Evolutionary conservation across 179 eudicot species (phyloP), one percentile per base, ranked within the genome.

Genomic region (Nepenthes alata): DNA sequence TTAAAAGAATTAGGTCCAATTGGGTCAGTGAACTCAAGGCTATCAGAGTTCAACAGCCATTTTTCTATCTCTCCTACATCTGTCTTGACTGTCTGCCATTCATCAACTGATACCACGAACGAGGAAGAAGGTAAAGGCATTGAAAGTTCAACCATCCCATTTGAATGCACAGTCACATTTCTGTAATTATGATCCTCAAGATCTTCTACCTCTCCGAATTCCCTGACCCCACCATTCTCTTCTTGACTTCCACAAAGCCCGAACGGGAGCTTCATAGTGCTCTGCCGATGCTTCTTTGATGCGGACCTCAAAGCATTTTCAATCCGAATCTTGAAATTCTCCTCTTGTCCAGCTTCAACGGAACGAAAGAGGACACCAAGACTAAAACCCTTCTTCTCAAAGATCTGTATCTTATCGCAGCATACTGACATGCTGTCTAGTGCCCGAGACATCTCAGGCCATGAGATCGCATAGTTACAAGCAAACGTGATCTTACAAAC

Each of bases 171-270:
- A 14, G 61, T 58, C 62, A 85, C 86, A 56, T 72, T 79, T 49
- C 84, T 79, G 54, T 72, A 75, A 60, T 56, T 77, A 14, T 75
- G 78, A 11, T 85, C 91, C 45, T 57, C 72, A 35, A 48, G 61
- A 57, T 86, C 87, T 13, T 86, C 91, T 2, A 79, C 73, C 63
- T 78, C 89, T 41, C 82, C 90, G 63, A 78, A 70, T 58, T 83
- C 89, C 64, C 80, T 74, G 37, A 80, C 81, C 48, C 74, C 77
- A 2, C 80, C 67, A 58, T 62, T 76, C 69, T 86, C 91, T 63
- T 89, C 93, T 65, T 93, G 96, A 75, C 97, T 86, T 63, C 98
- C 98, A 72, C 98, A 93, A 48, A 93, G 85, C 58, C 97, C 93
- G 63, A 93, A 89, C 4, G 95, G 78, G 35, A 93, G 87, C 88